Percentiles rank a stretch among this genome's conserved stretches.
These are phyloP conservation scores for Phytophthora litchii DNA, from an alignment of 352 stramenopile species.

Conservation along the genomic window DNA sequence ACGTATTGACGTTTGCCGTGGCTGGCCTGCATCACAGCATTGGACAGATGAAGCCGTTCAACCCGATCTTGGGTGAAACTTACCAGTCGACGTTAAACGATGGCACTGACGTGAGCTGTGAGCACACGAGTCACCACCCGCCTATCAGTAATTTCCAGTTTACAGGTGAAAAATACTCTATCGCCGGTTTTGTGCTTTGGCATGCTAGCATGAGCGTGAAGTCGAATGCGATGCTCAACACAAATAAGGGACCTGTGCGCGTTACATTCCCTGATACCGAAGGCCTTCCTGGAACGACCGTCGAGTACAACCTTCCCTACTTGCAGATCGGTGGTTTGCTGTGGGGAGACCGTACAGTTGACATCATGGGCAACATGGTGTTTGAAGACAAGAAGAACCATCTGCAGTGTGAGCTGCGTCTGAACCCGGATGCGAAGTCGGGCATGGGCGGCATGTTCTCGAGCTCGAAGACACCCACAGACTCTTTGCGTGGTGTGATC, in stretches of 20 bases:
- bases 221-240: conserved; percentile 85
- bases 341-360: conserved; percentile 84
- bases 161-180: conserved; percentile 71
- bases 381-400: conserved; percentile 85
- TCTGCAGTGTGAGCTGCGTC: conserved; percentile 71
- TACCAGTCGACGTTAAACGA: conserved; percentile 78
- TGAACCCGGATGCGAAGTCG: conserved; percentile 88
- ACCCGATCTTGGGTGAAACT: conserved; percentile 85
- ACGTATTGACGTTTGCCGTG: conserved; percentile 80
- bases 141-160: conserved; percentile 88
- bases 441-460: conserved; percentile 87
- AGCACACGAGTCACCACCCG: conserved; percentile 88
- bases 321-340: conserved; percentile 78
- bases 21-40: conserved; percentile 82
- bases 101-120: conserved; percentile 78
- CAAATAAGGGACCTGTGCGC: conserved; percentile 76
- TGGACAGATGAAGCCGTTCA: conserved; percentile 86
- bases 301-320: conserved; percentile 77
- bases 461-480: conserved; percentile 74
- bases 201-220: conserved; percentile 84
- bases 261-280: conserved; percentile 65
- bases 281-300: conserved; percentile 45
- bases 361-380: conserved; percentile 69
- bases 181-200: conserved; percentile 77
- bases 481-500: conserved; percentile 74